Base-by-base conservation (phyloP, 1,139 yeast genomes). In the Geotrichum candidum region DNA sequence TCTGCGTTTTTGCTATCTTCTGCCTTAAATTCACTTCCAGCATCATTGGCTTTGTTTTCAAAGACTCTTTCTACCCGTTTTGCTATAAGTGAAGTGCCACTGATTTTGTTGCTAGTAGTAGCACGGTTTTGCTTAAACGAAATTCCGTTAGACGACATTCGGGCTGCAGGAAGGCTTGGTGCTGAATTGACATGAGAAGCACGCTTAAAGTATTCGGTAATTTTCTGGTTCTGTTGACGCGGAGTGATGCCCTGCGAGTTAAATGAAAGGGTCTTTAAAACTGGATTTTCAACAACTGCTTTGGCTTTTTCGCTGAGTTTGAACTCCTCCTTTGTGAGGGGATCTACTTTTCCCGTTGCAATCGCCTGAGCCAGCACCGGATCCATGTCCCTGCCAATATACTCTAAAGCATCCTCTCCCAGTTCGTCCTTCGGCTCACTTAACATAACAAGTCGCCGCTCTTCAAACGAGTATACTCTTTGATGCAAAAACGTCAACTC, bases 401-500 rank as follows among this genome's bases (percentile, higher is more conserved):
- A 86, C 9, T 77, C 74, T 61, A 82, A 82, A 22, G 86, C 74
- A 11, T 76, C 71, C n/a, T 67, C 70, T 5, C 64, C 63, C 6
- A 69, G 63, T 13, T 67, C 69, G 64, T 72, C 77, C 0, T 73
- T 75, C 0, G 88, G 86, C 6, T 81, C 83, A 67, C 84, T 84
- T 67, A 92, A 78, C 54, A 90, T 83, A 0, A 80, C 78, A 33
- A 91, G 74, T 46, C 69, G 63, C 55, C 79, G 73, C 1, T 71
- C 67, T 1, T 72, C 59, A 0, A 97, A 96, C 70, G 92, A 84
- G 73, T 84, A 94, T 0, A 95, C 97, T 65, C 96, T 81, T 73
- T 91, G 98, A 73, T 79, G 89, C 70, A 83, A 87, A 73, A 95
- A 95, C 13, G 98, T 95, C 59, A 86, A 77, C 66, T 84, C 82